A percentile compares a stretch with the other conserved stretches of the same genome.
These are phyloP conservation scores for Diaporthe sp. DNA, from an alignment of 2,329 filamentous ascomycete species.

Conservation along the genomic window DNA sequence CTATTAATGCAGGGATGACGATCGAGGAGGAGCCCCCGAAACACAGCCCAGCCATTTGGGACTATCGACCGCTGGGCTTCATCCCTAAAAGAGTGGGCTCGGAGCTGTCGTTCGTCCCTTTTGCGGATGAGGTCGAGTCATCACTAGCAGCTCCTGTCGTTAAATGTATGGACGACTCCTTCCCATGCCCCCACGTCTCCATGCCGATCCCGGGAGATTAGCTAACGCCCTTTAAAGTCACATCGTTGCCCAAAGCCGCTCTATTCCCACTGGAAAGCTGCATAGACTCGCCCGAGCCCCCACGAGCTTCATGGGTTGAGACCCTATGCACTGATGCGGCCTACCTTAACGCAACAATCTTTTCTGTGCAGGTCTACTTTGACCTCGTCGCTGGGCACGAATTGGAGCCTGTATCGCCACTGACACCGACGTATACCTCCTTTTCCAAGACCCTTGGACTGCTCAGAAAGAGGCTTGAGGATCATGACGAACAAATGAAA, in stretches of 20 bases:
- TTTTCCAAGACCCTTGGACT: conserved; percentile 13
- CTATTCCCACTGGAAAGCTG: conserved; percentile 47
- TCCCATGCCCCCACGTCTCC: not conserved
- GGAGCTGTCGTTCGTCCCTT: conserved; percentile 40
- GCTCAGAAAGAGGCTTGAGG: conserved; percentile 43
- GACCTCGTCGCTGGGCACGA: conserved; percentile 37
- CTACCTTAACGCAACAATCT: conserved; percentile 49
- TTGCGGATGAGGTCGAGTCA: conserved; percentile 44
- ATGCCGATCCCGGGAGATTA: not conserved
- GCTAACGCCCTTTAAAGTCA: conserved; percentile 40
- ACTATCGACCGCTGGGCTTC: not conserved
- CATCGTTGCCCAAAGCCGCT: conserved; percentile 44
- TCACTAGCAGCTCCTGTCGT: conserved; percentile 40
- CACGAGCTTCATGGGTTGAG: conserved; percentile 42
- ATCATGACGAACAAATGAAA: conserved; percentile 37
- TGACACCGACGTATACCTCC: conserved; percentile 40
- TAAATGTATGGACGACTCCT: conserved; percentile 40
- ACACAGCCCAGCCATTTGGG: not conserved
- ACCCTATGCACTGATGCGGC: conserved; percentile 46
- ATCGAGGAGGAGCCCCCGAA: not conserved
- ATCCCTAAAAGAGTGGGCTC: conserved; percentile 37
- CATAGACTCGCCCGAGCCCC: conserved; percentile 42
- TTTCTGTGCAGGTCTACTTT: conserved; percentile 47
- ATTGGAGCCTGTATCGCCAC: conserved; percentile 40
- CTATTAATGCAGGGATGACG: conserved; percentile 8